phyloP scores from a whole-genome alignment of 2,329 filamentous ascomycete species.

The Paecilomyces dactylethromorphus region DNA sequence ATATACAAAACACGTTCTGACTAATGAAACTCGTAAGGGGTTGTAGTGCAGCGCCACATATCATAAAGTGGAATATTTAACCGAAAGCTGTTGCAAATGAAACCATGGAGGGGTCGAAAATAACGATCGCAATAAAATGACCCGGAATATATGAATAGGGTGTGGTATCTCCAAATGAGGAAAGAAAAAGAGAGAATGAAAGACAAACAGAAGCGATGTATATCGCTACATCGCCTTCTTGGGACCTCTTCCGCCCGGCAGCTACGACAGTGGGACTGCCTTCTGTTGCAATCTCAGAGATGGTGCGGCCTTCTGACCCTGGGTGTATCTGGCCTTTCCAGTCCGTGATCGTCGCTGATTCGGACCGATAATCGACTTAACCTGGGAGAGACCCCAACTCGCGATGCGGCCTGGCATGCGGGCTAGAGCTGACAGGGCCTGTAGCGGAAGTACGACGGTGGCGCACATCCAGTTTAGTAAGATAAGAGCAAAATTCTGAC shows the following conservation, averaged over 20 bases:
- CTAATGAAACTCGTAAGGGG: background rate
- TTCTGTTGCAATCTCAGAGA: conserved; percentile 6
- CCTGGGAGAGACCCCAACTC: conserved; percentile 11
- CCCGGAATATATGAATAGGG: background rate
- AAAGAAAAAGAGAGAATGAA: background rate
- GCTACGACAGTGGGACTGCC: background rate
- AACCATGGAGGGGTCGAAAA: background rate
- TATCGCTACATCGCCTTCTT: conserved; percentile 1
- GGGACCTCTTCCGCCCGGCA: background rate
- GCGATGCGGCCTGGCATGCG: conserved; percentile 23
- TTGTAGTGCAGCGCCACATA: background rate
- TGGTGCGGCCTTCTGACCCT: conserved; percentile 1
- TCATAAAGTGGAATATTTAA: background rate
- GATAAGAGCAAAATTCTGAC: conserved; percentile 18
- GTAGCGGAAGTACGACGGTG: conserved; percentile 28
- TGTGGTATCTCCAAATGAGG: background rate
- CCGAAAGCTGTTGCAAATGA: background rate
- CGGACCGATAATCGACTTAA: conserved; percentile 3
- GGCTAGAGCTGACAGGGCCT: conserved; percentile 21
- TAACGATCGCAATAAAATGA: background rate
- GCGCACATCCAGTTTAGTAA: conserved; percentile 31
- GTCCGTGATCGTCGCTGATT: background rate
- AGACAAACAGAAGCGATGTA: background rate
- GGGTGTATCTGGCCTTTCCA: conserved; percentile 17
- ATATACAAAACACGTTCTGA: background rate